A percentile compares a stretch with the other conserved stretches of the same genome.
Conservation (phyloP, 257 asterid species). For the Lithospermum erythrorhizon region DNA sequence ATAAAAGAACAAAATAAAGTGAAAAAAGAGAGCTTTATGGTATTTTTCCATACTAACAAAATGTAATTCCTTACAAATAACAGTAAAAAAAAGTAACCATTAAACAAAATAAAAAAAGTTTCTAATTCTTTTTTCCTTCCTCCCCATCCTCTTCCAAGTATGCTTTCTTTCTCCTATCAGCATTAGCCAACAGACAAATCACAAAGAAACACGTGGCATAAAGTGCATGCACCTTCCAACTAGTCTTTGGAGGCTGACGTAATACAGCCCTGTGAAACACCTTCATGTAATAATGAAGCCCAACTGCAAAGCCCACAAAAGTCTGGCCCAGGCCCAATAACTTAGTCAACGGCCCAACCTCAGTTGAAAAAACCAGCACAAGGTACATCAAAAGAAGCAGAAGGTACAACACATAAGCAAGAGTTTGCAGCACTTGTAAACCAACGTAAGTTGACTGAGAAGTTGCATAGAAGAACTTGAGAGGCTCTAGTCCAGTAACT, state of each 20-base stretch:
- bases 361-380: conserved; percentile 65
- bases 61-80: background rate
- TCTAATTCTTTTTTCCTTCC: conserved; percentile 61
- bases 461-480: conserved; percentile 71
- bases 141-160: conserved; percentile 62
- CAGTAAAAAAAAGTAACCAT: background rate
- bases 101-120: background rate
- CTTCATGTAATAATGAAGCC: conserved; percentile 79
- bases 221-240: conserved; percentile 65
- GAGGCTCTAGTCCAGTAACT: conserved; percentile 73
- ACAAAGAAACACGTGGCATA: conserved; percentile 78
- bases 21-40: too few relatives aligned
- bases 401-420: conserved; percentile 67
- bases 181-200: conserved; percentile 50
- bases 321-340: conserved; percentile 69
- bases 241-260: conserved; percentile 73
- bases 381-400: conserved; percentile 79
- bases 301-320: conserved; percentile 80
- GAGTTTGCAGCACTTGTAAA: conserved; percentile 63
- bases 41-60: too few relatives aligned
- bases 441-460: conserved; percentile 79
- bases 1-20: too few relatives aligned
- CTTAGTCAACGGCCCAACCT: conserved; percentile 45
- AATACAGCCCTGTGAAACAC: conserved; percentile 77
- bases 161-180: conserved; percentile 71